Evolutionary conservation across 2,329 filamentous ascomycete species (phyloP), one percentile per base, ranked within the genome.

Genomic region (Colletotrichum sp.): DNA sequence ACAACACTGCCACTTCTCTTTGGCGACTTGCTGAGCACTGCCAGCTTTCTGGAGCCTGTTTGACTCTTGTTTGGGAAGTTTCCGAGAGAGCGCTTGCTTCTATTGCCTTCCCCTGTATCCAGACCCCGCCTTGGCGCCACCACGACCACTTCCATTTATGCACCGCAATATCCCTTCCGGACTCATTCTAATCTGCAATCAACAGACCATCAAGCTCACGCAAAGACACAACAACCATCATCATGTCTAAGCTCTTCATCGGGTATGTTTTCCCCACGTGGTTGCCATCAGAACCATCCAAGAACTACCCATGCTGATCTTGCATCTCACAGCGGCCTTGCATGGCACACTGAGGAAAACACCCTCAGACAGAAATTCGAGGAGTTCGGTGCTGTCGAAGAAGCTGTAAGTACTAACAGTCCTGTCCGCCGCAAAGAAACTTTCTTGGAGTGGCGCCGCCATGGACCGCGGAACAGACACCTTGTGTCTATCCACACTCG

Each of bases 331-430:
- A 98, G 96, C 83, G 97, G 97, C 91, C 95, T 99, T 80, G 95
- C 97, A 82, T 99, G 97, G 97, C 96, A 98, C 89, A 99, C 97
- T 79, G 96, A 98, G 86, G 96, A 99, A 87, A 87, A 88, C 60
- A 96, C 95, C 80, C 90, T 99, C 79, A 94, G 95, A 83, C 89
- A 94, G 83, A 98, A 98, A 87, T 99, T 99, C 85, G 94, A 96
- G 85, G 94, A 97, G 85, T 98, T 95, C 83, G 96, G 96, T 77
- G 88, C 90, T 57, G 94, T 99, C 80, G 96, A 98, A 85, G 96
- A 99, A 92, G 97, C 97, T 81, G 97, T 99, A 92, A 86, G 95
- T 94, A 75, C 18, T 69, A 32, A 74, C 76, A 78, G 80, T 75
- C 67, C 75, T 68, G 48, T 48, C 63, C 72, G 36, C 52, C 12